These are phyloP conservation scores for Boletellus deceptivus DNA, from an alignment of 1,284 basidiomycete genomes.

Conservation along the genomic window DNA sequence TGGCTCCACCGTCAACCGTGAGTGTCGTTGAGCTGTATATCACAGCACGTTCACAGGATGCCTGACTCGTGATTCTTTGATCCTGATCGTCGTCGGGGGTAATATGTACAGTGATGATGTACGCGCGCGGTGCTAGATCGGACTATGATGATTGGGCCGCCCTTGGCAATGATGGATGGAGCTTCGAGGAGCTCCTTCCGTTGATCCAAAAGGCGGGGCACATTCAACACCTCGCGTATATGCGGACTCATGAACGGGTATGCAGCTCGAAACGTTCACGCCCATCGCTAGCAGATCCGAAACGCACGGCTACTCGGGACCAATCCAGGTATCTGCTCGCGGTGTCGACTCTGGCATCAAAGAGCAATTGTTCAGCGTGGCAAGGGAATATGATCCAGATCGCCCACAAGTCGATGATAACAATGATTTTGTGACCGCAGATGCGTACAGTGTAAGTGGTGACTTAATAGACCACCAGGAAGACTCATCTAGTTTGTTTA, in stretches of 20 bases:
- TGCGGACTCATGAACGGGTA: neutral
- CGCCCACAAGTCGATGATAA: constrained; percentile 40
- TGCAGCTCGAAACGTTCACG: constrained; percentile 54
- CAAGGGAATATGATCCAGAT: constrained; percentile 41
- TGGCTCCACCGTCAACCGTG: constrained; percentile 25
- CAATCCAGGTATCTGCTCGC: constrained; percentile 48
- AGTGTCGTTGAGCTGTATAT: neutral
- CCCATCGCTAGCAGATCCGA: constrained; percentile 30
- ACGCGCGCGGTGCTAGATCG: neutral
- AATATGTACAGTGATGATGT: neutral
- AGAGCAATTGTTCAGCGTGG: constrained; percentile 46
- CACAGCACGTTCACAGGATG: too few species aligned
- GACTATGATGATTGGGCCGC: constrained; percentile 1
- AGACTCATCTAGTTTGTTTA: neutral
- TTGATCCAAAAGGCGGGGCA: constrained; percentile 46
- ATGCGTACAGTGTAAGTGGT: constrained; percentile 32
- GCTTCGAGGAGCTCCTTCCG: constrained; percentile 34
- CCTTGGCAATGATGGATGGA: neutral
- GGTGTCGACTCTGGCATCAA: constrained; percentile 38
- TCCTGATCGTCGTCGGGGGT: too few species aligned
- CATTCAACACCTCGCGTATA: too few species aligned
- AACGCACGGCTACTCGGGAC: constrained; percentile 53
- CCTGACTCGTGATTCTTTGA: too few species aligned
- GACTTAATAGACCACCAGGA: neutral
- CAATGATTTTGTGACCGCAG: constrained; percentile 38